Evolutionary conservation across 495 filamentous ascomycete species (phyloP), one percentile per base, ranked within the genome.

Genomic region (Xylaria sp.): DNA sequence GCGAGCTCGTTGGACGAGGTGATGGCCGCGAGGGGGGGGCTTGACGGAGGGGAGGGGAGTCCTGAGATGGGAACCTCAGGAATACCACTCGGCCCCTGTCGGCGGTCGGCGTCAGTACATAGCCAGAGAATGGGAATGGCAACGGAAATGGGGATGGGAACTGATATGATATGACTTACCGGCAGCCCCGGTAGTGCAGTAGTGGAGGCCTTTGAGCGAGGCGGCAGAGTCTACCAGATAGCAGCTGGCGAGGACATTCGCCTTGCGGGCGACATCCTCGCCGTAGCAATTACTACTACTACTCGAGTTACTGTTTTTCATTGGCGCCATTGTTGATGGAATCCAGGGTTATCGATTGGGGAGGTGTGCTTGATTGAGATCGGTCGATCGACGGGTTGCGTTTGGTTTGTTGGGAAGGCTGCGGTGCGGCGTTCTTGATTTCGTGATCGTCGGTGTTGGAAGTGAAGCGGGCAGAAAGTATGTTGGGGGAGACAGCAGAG

Each of bases 1-100:
- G 86, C 88, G 78, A 87, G 83, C 78, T 86, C 80, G 84, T 89
- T 84, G 81, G 85, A 86, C 78, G 84, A 81, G 70, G 86, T 88
- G 78, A 89, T 79, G 72, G 88, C 87, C 80, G 90, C 89, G 83
- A 91, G 89, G 88, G 92, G 91, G 92, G 93, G 93, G 86, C 93
- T 94, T 91, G 85, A 85, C 72, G 89, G 88, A 78, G 90, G 89
- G 78, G 89, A 89, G 85, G 92, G 91, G 78, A 89, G 84, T 85
- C 92, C 86, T 83, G 82, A 84, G 77, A 91, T 93, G 86, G 89
- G 89, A 85, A 93, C 94, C 94, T 97, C 93, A 96, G 93, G 93
- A 91, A 92, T 93, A 92, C 93, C 93, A 97, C 93, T 93, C 91
- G 83, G 89, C 92, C 91, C 94, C 92, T 93, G 79, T 31, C 26